Evolutionary conservation across 257 asterid species (phyloP).

Genomic region (Scutellaria baicalensis): DNA sequence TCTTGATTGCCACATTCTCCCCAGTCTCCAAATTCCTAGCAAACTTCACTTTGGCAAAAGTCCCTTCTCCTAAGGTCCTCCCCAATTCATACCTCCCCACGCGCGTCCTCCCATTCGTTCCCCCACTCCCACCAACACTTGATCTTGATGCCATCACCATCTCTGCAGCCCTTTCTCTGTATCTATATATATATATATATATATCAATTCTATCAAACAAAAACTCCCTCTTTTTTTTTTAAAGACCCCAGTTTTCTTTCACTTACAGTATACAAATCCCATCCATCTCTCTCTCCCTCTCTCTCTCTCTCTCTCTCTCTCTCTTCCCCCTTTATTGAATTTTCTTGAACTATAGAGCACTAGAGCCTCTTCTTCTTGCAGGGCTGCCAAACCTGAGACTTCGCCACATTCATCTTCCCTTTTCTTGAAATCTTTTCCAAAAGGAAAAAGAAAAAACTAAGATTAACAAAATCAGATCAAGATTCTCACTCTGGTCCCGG

Average conservation of each 20-base stretch:
- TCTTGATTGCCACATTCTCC: slow-evolving; percentile 88
- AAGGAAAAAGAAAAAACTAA: neutral
- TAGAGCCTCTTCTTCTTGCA: slow-evolving; percentile 85
- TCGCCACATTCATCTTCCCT: slow-evolving; percentile 48
- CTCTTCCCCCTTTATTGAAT: neutral
- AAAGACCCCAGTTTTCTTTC: neutral
- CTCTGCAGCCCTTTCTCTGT: neutral
- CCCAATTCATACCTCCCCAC: slow-evolving; percentile 93
- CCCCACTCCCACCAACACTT: slow-evolving; percentile 27
- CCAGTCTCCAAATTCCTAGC: slow-evolving; percentile 75
- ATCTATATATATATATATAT: slow-evolving; percentile 1
- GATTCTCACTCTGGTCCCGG: neutral
- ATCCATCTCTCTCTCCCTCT: slow-evolving; percentile 21
- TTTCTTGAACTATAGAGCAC: slow-evolving; percentile 9
- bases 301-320: neutral
- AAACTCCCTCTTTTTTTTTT: neutral
- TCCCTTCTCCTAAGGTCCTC: slow-evolving; percentile 85
- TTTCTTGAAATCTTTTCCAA: neutral
- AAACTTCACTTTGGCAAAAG: slow-evolving; percentile 90
- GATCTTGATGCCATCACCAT: slow-evolving; percentile 61
- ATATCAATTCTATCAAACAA: neutral
- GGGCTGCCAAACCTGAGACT: slow-evolving; percentile 97
- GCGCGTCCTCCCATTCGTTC: slow-evolving; percentile 45
- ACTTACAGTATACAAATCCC: slow-evolving; percentile 41
- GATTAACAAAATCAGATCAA: slow-evolving; percentile 12